Evolutionary conservation across 2,329 filamentous ascomycete genomes (phyloP).

Genomic region (Epichloe brachyelytri): DNA sequence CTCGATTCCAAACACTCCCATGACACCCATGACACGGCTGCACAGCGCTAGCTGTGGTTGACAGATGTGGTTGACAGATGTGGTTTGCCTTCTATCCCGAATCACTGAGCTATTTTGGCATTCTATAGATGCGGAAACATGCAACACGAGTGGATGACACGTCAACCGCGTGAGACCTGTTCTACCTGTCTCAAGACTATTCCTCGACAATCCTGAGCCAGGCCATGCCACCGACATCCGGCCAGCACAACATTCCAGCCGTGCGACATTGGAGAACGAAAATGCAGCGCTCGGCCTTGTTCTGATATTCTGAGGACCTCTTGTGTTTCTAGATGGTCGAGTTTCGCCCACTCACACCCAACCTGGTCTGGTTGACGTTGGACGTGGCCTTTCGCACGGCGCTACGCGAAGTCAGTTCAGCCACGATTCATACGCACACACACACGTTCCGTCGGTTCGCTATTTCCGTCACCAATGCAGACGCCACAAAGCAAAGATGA

Average conservation of each 20-base stretch:
- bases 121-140: neutral
- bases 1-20: too few relatives aligned
- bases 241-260: neutral
- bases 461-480: too few relatives aligned
- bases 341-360: neutral
- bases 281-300: neutral
- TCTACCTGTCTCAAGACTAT: neutral
- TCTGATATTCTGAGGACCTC: neutral
- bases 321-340: neutral
- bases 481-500: too few relatives aligned
- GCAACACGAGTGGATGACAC: neutral
- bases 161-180: neutral
- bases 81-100: neutral
- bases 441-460: too few relatives aligned
- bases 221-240: neutral
- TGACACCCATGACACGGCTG: too few relatives aligned
- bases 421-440: too few relatives aligned
- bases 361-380: too few relatives aligned
- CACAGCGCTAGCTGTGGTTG: too few relatives aligned
- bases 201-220: neutral
- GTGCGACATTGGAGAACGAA: neutral
- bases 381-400: neutral
- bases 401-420: neutral
- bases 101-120: neutral
- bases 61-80: neutral